Conservation (phyloP, 257 asterid genomes). For the Verbena officinalis region DNA sequence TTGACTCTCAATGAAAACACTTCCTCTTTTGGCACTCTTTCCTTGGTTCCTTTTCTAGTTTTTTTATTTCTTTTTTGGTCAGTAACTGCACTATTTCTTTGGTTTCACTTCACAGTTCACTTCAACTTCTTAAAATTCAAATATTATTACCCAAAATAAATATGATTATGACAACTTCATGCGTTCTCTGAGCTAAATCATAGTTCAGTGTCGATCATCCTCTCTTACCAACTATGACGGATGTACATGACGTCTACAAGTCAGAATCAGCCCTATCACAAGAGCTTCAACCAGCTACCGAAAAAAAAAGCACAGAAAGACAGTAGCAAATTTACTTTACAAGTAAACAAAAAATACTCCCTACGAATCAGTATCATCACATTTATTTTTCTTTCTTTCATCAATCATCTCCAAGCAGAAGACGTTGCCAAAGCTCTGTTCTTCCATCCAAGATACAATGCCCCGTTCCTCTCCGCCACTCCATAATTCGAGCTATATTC, state of each 20-base stretch:
- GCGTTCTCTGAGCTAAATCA: too few species aligned
- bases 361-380: not conserved
- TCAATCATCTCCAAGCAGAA: conserved; percentile 78
- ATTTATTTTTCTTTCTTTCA: not conserved
- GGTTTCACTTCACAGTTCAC: too few species aligned
- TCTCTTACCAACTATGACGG: not conserved
- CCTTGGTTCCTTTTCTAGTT: too few species aligned
- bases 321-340: conserved; percentile 30
- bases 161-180: too few species aligned
- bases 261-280: conserved; percentile 4
- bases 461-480: conserved; percentile 59
- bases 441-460: conserved; percentile 87
- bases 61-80: too few species aligned
- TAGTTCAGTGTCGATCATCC: not conserved
- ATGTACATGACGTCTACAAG: conserved; percentile 19
- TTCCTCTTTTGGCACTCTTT: too few species aligned
- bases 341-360: conserved; percentile 6
- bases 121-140: too few species aligned
- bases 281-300: not conserved
- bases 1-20: too few species aligned
- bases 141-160: too few species aligned
- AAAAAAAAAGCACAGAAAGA: not conserved
- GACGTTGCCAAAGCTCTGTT: conserved; percentile 62
- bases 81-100: too few species aligned
- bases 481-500: conserved; percentile 65